Percentiles rank a stretch among this genome's conserved stretches.
These are phyloP conservation scores for Suillus americanus DNA, from an alignment of 768 basidiomycete genomes.

Conservation along the genomic window DNA sequence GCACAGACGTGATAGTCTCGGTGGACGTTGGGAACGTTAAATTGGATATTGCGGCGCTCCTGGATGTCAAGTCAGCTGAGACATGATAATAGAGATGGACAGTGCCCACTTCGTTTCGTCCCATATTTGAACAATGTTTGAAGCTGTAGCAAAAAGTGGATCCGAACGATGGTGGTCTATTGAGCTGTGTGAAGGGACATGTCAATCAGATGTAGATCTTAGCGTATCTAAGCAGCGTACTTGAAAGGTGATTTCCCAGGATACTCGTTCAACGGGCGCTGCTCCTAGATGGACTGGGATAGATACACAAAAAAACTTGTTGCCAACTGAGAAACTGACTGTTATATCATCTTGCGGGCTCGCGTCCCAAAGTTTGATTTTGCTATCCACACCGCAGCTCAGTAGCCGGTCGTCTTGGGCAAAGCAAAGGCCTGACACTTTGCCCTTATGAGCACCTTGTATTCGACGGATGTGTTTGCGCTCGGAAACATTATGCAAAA, in stretches of 20 bases:
- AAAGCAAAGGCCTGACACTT: slow-evolving; percentile 81
- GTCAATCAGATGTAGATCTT: background rate
- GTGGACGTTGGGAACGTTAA: slow-evolving; percentile 84
- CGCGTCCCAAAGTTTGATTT: slow-evolving; percentile 78
- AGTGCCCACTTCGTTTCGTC: slow-evolving; percentile 86
- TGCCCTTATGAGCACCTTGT: slow-evolving; percentile 78
- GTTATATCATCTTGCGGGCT: slow-evolving; percentile 36
- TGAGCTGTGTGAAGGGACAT: slow-evolving; percentile 53
- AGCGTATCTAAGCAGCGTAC: slow-evolving; percentile 37
- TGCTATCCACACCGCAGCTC: slow-evolving; percentile 82
- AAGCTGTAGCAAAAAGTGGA: slow-evolving; percentile 91
- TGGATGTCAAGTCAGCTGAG: slow-evolving; percentile 26
- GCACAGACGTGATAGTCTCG: slow-evolving; percentile 85
- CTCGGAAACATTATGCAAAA: slow-evolving; percentile 78
- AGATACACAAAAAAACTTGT: slow-evolving; percentile 6
- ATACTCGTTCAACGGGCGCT: slow-evolving; percentile 74
- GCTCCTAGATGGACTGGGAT: slow-evolving; percentile 22
- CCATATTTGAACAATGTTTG: slow-evolving; percentile 94
- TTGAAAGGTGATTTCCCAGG: slow-evolving; percentile 90
- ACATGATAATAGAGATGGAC: background rate
- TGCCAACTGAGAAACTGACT: slow-evolving; percentile 28
- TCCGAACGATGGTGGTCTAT: slow-evolving; percentile 93
- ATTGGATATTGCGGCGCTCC: slow-evolving; percentile 83
- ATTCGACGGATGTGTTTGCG: slow-evolving; percentile 54
- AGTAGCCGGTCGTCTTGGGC: slow-evolving; percentile 60